Conservation (phyloP, 2,329 filamentous ascomycete genomes). For the Pestalotiopsis sp. region DNA sequence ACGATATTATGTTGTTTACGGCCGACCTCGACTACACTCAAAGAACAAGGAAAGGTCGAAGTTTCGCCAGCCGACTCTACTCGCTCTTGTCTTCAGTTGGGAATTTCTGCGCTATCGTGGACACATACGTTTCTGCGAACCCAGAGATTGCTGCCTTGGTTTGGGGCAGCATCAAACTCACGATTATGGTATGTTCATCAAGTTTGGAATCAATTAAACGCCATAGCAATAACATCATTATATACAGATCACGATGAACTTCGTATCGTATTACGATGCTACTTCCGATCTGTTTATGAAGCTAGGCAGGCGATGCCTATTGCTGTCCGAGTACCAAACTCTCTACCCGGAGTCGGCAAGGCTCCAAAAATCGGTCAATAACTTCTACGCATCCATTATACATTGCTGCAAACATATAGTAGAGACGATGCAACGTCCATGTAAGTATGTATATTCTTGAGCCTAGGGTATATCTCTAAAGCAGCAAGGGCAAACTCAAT, state of each 20-base stretch:
- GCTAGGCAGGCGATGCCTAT: constrained; percentile 19
- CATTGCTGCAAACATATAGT: constrained; percentile 37
- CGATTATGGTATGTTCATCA: background rate
- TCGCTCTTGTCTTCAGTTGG: constrained; percentile 39
- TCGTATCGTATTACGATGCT: constrained; percentile 41
- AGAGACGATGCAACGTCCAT: constrained; percentile 27
- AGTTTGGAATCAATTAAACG: background rate
- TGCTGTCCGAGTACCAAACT: background rate
- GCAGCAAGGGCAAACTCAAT: constrained; percentile 23
- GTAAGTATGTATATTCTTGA: constrained; percentile 21
- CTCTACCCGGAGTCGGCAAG: constrained; percentile 23
- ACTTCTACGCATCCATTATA: constrained; percentile 39
- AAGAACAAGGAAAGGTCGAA: background rate
- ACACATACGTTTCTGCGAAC: constrained; percentile 40
- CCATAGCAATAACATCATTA: constrained; percentile 37
- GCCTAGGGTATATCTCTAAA: background rate
- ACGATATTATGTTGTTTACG: background rate
- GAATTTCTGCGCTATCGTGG: constrained; percentile 38
- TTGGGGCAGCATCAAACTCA: background rate
- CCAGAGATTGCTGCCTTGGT: constrained; percentile 16
- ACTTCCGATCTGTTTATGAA: constrained; percentile 39
- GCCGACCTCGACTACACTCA: background rate
- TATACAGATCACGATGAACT: constrained; percentile 40
- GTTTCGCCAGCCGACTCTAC: constrained; percentile 30
- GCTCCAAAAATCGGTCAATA: constrained; percentile 36